phyloP scores from a whole-genome alignment of 768 basidiomycete species.

The Phylloporus scabripes region DNA sequence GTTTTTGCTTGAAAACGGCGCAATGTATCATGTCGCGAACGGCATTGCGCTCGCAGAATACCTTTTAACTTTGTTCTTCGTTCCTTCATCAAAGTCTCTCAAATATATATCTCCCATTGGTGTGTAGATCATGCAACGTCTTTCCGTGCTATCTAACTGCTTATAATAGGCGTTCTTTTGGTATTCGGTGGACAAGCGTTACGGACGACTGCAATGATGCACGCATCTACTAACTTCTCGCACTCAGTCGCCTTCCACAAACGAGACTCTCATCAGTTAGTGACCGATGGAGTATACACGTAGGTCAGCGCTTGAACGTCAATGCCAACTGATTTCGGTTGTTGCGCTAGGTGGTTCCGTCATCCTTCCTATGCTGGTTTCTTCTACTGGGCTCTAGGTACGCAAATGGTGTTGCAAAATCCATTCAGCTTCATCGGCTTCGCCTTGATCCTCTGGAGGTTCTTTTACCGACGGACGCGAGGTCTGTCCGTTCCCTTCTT shows the following conservation, averaged over 20 bases:
- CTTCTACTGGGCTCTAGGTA: constrained; percentile 96
- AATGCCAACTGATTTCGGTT: not conserved
- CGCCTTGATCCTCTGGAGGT: constrained; percentile 66
- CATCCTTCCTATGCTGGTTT: constrained; percentile 98
- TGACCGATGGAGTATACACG: constrained; percentile 88
- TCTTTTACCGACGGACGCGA: constrained; percentile 78
- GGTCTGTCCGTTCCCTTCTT: constrained; percentile 44
- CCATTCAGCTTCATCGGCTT: constrained; percentile 67
- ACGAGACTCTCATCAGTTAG: constrained; percentile 65
- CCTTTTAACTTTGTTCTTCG: constrained; percentile 60
- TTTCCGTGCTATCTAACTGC: not conserved
- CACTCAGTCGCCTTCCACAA: constrained; percentile 80
- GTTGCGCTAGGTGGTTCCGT: constrained; percentile 44
- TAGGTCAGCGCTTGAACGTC: constrained; percentile 36
- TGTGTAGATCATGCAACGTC: constrained; percentile 26
- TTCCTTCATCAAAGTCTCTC: constrained; percentile 56
- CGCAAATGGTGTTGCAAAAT: constrained; percentile 89
- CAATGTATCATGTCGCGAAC: constrained; percentile 81
- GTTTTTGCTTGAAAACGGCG: constrained; percentile 88
- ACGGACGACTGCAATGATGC: constrained; percentile 93
- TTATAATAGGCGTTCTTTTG: constrained; percentile 51
- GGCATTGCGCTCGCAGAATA: constrained; percentile 75
- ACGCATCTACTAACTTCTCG: constrained; percentile 90
- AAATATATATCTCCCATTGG: constrained; percentile 58
- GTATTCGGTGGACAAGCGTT: constrained; percentile 69